Evolutionary conservation across 305 asterid species (phyloP).

Genomic region (Fraxinus ornus): DNA sequence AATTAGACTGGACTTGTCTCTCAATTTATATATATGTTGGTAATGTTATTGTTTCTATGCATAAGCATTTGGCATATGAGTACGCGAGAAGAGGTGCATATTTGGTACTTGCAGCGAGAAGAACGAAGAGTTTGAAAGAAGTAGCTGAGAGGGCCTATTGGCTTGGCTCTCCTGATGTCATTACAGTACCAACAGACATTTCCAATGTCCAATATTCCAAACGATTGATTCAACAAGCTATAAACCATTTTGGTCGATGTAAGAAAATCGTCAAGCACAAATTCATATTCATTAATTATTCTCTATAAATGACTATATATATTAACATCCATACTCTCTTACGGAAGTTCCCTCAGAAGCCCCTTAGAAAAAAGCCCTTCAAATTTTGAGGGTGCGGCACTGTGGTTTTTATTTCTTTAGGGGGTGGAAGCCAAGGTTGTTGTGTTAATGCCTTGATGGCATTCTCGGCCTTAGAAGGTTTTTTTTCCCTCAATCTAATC

Average conservation of each 20-base stretch:
- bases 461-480: neutral
- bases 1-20: neutral
- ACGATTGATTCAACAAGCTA: slow-evolving; percentile 45
- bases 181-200: slow-evolving; percentile 49
- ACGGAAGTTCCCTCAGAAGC: too few relatives aligned
- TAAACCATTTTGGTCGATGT: slow-evolving; percentile 56
- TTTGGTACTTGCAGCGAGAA: slow-evolving; percentile 61
- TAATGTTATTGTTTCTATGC: neutral
- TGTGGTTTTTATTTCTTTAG: too few relatives aligned
- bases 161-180: slow-evolving; percentile 57
- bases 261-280: slow-evolving; percentile 7
- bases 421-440: too few relatives aligned
- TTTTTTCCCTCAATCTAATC: too few relatives aligned
- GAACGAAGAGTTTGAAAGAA: slow-evolving; percentile 44
- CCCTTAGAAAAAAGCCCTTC: too few relatives aligned
- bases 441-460: neutral
- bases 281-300: neutral
- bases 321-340: too few relatives aligned
- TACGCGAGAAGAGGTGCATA: slow-evolving; percentile 66
- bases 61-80: slow-evolving; percentile 68
- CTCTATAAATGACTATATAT: too few relatives aligned
- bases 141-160: slow-evolving; percentile 51
- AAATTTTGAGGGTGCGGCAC: too few relatives aligned
- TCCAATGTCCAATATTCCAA: slow-evolving; percentile 53
- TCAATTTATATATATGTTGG: neutral